Base-by-base conservation (phyloP, 768 basidiomycete species). In the Boletus rex-veris region DNA sequence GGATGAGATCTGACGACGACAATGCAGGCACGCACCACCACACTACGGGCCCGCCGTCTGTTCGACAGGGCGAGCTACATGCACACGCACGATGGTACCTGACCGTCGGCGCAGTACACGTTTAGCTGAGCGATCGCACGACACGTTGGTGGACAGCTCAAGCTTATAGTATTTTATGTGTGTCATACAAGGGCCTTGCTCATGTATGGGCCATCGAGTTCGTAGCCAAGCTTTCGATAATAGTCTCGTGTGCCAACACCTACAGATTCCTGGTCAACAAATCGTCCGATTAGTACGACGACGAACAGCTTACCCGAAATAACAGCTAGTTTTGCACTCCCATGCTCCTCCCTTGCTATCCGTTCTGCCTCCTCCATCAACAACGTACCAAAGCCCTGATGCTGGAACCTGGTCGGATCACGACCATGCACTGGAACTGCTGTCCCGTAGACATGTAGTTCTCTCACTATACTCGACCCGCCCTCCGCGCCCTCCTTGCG, bases 331-430 rank as follows among this genome's bases (percentile, higher is more conserved):
- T 98, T 95, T 57, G 88, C 77, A 69, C 93, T 98, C 18, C 91
- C 96, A 64, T 99, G 97, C 68, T 99, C 97, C 64, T 98, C 96
- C 60, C 88, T 77, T 24, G 97, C 94, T 76, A 99, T 98, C 63
- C 96, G 81, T 71, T 98, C 97, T 9, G 97, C 97, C 74, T 99
- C 97, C 68, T 99, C 97, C 97, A 99, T 99, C 57, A 99, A 74
- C 57, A 98, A 70, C 30, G 94, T 97, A 12, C 97, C 97, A 69
- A 98, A 98, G 8, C 97, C 97, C 83, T 95, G 62, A 73, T 97
- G 94, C 67, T 97, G 94, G 78, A 98, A 98, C 73, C 96, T 97
- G 33, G 94, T 98, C 18, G 97, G 97, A 73, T 99, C 95, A 45
- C 97, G 80, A 50, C 92, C 93, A 69, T 98, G 96, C 35, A 99